Evolutionary conservation across 2,329 filamentous ascomycete genomes (phyloP), one percentile per base, ranked within the genome.

Genomic region (Cytospora chrysosperma): DNA sequence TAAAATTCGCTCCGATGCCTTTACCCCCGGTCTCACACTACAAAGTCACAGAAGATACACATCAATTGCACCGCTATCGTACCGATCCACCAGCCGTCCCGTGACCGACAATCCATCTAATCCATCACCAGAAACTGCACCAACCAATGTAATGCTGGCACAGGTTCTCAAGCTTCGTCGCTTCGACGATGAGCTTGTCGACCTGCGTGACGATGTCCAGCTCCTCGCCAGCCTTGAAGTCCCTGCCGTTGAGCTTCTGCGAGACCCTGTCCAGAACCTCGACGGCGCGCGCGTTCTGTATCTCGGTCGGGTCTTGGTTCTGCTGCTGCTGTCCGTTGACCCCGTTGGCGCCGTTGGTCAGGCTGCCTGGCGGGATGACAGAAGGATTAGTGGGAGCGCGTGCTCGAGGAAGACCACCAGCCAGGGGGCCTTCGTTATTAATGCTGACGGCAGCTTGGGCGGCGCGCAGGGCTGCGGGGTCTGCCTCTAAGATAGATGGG

Each of bases 81-180:
- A 49, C 19, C 51, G 24, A 34, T 27, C 37, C 51, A 49, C 34
- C 34, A 24, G 54, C 12, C 34, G 19, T 47, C 21, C 24, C 40
- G 26, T 17, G n/a, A 27, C n/a, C 19, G n/a, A n/a, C n/a, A n/a
- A n/a, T n/a, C n/a, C n/a, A n/a, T n/a, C n/a, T n/a, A n/a, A 21
- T n/a, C 17, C 24, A 50, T 73, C 77, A 98, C 94, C 94, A 98
- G 83, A 97, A 98, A 77, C 92, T 96, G 78, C 94, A 98, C 94
- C 94, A 98, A 68, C 95, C 95, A 71, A 98, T 97, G 75, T 97
- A 99, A 80, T 98, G 95, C 81, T 98, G 95, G 75, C 95, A 99
- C 66, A 99, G 81, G 75, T 98, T 98, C 83, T 98, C 95, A 70
- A 98, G 82, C 73, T 95, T 97, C 8, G 95, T 99, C 26, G 95